Evolutionary conservation across 345 rosid species (phyloP).

Genomic region (Aurinia saxatilis): DNA sequence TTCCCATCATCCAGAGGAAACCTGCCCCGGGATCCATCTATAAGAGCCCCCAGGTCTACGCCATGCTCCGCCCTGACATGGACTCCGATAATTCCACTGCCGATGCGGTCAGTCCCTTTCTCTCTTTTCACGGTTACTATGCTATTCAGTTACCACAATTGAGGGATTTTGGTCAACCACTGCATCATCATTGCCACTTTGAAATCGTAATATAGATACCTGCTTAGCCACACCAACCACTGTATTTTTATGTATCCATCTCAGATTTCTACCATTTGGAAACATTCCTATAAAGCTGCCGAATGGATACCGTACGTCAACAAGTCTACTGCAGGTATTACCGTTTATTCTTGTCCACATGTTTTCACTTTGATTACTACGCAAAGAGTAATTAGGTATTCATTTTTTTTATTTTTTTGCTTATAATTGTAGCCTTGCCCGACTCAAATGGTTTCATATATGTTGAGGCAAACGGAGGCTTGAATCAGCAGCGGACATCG

Average conservation of each 20-base stretch:
- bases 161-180: no score
- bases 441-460: constrained; percentile 93
- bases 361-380: not conserved
- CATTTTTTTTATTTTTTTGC: not conserved
- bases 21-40: constrained; percentile 88
- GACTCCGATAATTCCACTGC: constrained; percentile 87
- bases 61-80: constrained; percentile 78
- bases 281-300: constrained; percentile 64
- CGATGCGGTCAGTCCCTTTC: constrained; percentile 47
- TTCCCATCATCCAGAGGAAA: constrained; percentile 49
- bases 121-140: no score
- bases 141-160: no score
- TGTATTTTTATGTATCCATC: constrained; percentile 5
- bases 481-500: constrained; percentile 99
- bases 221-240: not conserved
- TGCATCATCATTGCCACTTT: no score
- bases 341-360: not conserved
- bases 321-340: constrained; percentile 66
- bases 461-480: constrained; percentile 97
- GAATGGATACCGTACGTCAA: constrained; percentile 77
- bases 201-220: no score
- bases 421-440: constrained; percentile 53
- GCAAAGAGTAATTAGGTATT: not conserved
- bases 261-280: constrained; percentile 89
- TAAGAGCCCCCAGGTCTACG: constrained; percentile 84